These are phyloP conservation scores for Rhizopogon sp. DNA, from an alignment of 768 basidiomycete genomes.

Conservation along the genomic window DNA sequence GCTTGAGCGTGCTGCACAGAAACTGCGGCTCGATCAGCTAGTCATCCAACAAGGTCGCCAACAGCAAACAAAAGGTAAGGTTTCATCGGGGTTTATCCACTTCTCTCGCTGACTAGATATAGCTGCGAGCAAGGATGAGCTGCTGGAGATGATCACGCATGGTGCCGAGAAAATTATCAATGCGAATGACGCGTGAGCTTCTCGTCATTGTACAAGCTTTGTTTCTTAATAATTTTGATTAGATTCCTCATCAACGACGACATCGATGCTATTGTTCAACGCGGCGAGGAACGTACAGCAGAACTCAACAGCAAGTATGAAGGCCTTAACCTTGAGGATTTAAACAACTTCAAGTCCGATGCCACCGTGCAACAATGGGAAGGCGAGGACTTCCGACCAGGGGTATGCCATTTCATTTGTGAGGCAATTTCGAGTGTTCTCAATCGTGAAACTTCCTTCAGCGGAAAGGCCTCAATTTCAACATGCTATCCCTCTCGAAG, in stretches of 20 bases:
- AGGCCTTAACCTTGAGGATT: conserved; percentile 86
- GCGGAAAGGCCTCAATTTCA: conserved; percentile 68
- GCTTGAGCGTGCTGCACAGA: conserved; percentile 92
- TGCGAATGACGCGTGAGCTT: conserved; percentile 59
- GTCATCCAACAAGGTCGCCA: conserved; percentile 95
- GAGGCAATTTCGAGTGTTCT: background rate
- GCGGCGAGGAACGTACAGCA: conserved; percentile 85
- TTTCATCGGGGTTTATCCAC: background rate
- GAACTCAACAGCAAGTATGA: conserved; percentile 92
- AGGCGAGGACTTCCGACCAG: conserved; percentile 84
- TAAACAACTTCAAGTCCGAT: conserved; percentile 96
- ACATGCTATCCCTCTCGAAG: conserved; percentile 84
- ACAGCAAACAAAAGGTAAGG: conserved; percentile 70
- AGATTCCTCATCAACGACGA: conserved; percentile 81
- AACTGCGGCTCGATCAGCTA: conserved; percentile 89
- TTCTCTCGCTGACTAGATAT: conserved; percentile 2
- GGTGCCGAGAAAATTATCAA: conserved; percentile 98
- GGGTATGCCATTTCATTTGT: conserved; percentile 37
- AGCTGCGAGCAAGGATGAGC: conserved; percentile 93
- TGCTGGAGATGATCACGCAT: conserved; percentile 97
- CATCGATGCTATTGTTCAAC: conserved; percentile 89
- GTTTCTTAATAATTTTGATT: background rate
- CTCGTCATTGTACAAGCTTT: background rate
- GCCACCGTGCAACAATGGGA: conserved; percentile 92
- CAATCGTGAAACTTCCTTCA: conserved; percentile 19